Percentiles rank a stretch among this genome's conserved stretches.
These are phyloP conservation scores for Musa itinerans DNA, from an alignment of 176 grass and related monocot species.

Conservation along the genomic window DNA sequence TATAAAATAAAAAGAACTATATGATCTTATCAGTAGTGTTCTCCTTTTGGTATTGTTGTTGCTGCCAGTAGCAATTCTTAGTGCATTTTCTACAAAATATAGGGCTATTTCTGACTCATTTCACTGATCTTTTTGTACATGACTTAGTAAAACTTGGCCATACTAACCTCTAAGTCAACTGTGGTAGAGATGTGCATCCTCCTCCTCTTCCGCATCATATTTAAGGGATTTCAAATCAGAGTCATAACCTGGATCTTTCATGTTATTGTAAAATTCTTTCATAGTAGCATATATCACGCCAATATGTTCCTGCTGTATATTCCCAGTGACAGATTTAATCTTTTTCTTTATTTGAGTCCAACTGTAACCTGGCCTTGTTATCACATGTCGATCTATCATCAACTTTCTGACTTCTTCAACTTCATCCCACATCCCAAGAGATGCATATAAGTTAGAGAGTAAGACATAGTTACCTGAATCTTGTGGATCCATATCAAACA, in stretches of 20 bases:
- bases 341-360: conserved; percentile 57
- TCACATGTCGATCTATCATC: conserved; percentile 46
- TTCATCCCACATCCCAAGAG: conserved; percentile 50
- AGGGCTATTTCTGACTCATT: no score
- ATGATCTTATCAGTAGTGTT: no score
- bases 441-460: conserved; percentile 66
- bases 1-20: no score
- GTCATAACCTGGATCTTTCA: not conserved
- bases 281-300: conserved; percentile 39
- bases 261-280: conserved; percentile 18
- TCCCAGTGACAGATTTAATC: conserved; percentile 49
- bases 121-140: not conserved
- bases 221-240: conserved; percentile 1
- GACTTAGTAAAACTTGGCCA: not conserved
- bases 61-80: no score
- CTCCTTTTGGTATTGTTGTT: no score
- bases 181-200: not conserved
- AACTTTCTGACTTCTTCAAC: conserved; percentile 49
- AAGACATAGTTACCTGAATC: conserved; percentile 62
- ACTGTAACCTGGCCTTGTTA: conserved; percentile 48
- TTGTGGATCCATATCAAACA: conserved; percentile 48
- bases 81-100: no score
- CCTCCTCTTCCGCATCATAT: not conserved
- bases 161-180: not conserved
- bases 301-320: conserved; percentile 44